These are phyloP conservation scores for Aphanomyces euteiches DNA, from an alignment of 352 stramenopile genomes.

Conservation along the genomic window DNA sequence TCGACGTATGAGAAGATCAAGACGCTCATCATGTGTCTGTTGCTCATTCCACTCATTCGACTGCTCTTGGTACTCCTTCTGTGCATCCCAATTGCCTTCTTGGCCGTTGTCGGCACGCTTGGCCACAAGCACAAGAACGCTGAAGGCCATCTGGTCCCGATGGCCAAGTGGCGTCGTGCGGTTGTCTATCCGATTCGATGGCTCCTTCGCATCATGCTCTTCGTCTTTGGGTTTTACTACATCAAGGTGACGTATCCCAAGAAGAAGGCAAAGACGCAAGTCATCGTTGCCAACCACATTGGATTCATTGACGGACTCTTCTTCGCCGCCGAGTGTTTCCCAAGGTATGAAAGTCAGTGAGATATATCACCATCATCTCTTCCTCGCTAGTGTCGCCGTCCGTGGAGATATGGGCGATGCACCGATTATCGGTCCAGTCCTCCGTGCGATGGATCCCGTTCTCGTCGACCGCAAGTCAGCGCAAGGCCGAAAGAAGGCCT, in stretches of 20 bases:
- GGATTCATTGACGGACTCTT: slow-evolving; percentile 66
- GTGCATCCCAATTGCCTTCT: slow-evolving; percentile 31
- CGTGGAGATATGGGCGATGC: slow-evolving; percentile 59
- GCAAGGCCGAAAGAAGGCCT: slow-evolving; percentile 49
- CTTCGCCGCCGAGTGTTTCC: slow-evolving; percentile 42
- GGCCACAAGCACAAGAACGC: slow-evolving; percentile 48
- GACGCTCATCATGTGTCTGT: slow-evolving; percentile 49
- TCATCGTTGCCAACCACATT: slow-evolving; percentile 71
- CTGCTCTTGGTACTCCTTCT: slow-evolving; percentile 43
- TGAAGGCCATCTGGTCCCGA: slow-evolving; percentile 33
- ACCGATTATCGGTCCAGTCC: slow-evolving; percentile 52
- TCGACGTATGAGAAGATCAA: slow-evolving; percentile 52
- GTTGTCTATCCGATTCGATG: slow-evolving; percentile 41
- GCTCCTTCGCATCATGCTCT: slow-evolving; percentile 48
- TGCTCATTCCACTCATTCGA: slow-evolving; percentile 56
- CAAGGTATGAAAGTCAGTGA: slow-evolving; percentile 1
- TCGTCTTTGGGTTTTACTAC: slow-evolving; percentile 67
- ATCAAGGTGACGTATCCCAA: slow-evolving; percentile 46
- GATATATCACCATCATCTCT: neutral
- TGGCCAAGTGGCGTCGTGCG: slow-evolving; percentile 46
- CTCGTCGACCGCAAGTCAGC: slow-evolving; percentile 55
- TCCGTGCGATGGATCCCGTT: slow-evolving; percentile 61
- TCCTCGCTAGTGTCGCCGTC: slow-evolving; percentile 54
- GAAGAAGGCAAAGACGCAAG: slow-evolving; percentile 35
- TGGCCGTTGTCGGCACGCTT: slow-evolving; percentile 46